Conservation (phyloP, 2,329 filamentous ascomycete species). For the Aspergillus arachidicola region DNA sequence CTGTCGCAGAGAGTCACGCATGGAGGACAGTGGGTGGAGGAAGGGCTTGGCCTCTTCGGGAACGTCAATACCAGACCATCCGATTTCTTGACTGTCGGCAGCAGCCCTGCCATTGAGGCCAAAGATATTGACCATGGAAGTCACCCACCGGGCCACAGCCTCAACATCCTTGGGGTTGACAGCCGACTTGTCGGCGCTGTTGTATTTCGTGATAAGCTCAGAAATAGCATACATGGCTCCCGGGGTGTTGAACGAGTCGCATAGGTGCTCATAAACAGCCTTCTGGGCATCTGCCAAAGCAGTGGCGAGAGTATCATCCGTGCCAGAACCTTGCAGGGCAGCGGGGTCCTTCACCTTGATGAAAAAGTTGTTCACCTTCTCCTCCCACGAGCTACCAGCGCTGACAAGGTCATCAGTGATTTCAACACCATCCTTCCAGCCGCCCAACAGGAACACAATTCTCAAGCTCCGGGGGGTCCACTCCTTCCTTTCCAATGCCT, state of each 20-base stretch:
- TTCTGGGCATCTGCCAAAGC: conserved; percentile 58
- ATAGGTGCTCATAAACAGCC: conserved; percentile 66
- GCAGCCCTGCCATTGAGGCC: conserved; percentile 61
- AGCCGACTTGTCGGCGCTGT: conserved; percentile 54
- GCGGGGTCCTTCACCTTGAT: conserved; percentile 54
- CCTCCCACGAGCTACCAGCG: conserved; percentile 77
- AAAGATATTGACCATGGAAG: conserved; percentile 79
- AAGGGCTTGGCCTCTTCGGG: conserved; percentile 61
- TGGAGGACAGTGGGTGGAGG: conserved; percentile 60
- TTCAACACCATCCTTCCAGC: conserved; percentile 89
- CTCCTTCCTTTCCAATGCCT: conserved; percentile 68
- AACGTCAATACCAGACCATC: conserved; percentile 68
- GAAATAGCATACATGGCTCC: conserved; percentile 76
- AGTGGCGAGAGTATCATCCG: conserved; percentile 44
- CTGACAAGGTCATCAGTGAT: conserved; percentile 82
- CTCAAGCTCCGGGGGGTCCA: conserved; percentile 81
- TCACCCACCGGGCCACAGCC: conserved; percentile 74
- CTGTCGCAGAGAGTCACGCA: conserved; percentile 61
- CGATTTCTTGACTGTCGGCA: conserved; percentile 50
- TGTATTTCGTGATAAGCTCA: conserved; percentile 76
- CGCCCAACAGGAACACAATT: conserved; percentile 83
- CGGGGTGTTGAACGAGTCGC: conserved; percentile 87
- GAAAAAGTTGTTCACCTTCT: conserved; percentile 72
- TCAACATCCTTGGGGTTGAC: conserved; percentile 53
- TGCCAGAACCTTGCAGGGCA: conserved; percentile 53